Percentiles rank a stretch among this genome's conserved stretches.
These are phyloP conservation scores for Acacia pycnantha DNA, from an alignment of 331 rosid genomes.

Conservation along the genomic window DNA sequence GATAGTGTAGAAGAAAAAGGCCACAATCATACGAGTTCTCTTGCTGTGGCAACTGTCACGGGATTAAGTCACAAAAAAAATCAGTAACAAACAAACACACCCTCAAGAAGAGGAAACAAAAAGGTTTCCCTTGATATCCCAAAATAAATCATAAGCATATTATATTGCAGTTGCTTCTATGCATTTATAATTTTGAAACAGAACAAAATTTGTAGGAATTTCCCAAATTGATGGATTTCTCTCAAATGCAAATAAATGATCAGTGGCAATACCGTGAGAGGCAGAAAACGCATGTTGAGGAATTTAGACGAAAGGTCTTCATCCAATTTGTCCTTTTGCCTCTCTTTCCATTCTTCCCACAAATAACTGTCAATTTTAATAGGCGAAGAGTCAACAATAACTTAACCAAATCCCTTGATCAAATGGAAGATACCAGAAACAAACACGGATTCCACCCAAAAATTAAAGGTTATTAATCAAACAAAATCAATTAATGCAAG, in stretches of 20 bases:
- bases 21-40: slow-evolving; percentile 80
- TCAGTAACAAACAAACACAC: slow-evolving; percentile 16
- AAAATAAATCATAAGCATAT: slow-evolving; percentile 2
- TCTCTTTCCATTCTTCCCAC: slow-evolving; percentile 89
- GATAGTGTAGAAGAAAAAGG: slow-evolving; percentile 74
- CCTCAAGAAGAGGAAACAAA: not conserved
- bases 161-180: not conserved
- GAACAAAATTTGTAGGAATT: not conserved
- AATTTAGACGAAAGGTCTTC: slow-evolving; percentile 56
- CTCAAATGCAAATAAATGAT: not conserved
- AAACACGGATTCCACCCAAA: not conserved
- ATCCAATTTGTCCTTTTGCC: slow-evolving; percentile 50
- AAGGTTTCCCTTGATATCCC: not conserved
- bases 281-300: slow-evolving; percentile 60
- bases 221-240: not conserved
- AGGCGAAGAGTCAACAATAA: slow-evolving; percentile 13
- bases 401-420: not conserved
- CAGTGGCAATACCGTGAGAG: slow-evolving; percentile 51
- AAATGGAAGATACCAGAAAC: not conserved
- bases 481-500: not conserved
- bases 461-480: not conserved
- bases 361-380: slow-evolving; percentile 58
- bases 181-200: not conserved
- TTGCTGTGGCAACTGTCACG: slow-evolving; percentile 80
- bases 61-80: slow-evolving; percentile 10